phyloP scores from a whole-genome alignment of 2,329 filamentous ascomycete species.

The Exophiala lecanii-corni region DNA sequence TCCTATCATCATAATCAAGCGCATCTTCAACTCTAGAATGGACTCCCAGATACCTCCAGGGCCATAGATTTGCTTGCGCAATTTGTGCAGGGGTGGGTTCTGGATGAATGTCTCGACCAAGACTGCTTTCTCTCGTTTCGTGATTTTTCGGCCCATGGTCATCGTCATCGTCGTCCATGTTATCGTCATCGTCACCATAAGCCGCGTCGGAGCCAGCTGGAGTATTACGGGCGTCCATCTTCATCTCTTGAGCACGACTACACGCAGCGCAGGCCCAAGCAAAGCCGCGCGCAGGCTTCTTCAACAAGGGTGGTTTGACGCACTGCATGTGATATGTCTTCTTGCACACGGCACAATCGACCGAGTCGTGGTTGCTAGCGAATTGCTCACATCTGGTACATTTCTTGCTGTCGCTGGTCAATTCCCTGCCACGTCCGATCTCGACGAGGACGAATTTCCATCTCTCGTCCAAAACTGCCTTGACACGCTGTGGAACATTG shows the following conservation, averaged over 20 bases:
- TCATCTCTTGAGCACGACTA: slow-evolving; percentile 90
- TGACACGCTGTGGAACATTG: slow-evolving; percentile 92
- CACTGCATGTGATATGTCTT: slow-evolving; percentile 99
- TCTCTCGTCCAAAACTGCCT: slow-evolving; percentile 89
- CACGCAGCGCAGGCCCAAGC: slow-evolving; percentile 97
- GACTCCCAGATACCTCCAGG: slow-evolving; percentile 89
- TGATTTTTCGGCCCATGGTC: slow-evolving; percentile 55
- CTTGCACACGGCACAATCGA: slow-evolving; percentile 91
- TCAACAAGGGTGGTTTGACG: slow-evolving; percentile 82
- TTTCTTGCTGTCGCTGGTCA: slow-evolving; percentile 90
- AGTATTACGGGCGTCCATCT: slow-evolving; percentile 83
- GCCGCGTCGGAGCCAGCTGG: slow-evolving; percentile 59
- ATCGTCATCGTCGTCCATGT: slow-evolving; percentile 62
- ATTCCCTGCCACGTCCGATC: slow-evolving; percentile 85
- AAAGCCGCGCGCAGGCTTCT: slow-evolving; percentile 95
- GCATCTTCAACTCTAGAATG: slow-evolving; percentile 95
- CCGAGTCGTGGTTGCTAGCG: slow-evolving; percentile 89
- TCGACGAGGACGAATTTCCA: slow-evolving; percentile 97
- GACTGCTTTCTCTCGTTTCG: slow-evolving; percentile 30
- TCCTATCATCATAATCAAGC: slow-evolving; percentile 93
- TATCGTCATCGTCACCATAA: slow-evolving; percentile 59
- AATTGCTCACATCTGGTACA: slow-evolving; percentile 91
- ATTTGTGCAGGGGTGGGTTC: slow-evolving; percentile 78
- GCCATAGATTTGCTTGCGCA: slow-evolving; percentile 90
- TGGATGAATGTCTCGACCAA: slow-evolving; percentile 49